Percentiles rank a stretch among this genome's conserved stretches.
phyloP scores from a whole-genome alignment of 306 rosid species.

The Inga oerstediana region DNA sequence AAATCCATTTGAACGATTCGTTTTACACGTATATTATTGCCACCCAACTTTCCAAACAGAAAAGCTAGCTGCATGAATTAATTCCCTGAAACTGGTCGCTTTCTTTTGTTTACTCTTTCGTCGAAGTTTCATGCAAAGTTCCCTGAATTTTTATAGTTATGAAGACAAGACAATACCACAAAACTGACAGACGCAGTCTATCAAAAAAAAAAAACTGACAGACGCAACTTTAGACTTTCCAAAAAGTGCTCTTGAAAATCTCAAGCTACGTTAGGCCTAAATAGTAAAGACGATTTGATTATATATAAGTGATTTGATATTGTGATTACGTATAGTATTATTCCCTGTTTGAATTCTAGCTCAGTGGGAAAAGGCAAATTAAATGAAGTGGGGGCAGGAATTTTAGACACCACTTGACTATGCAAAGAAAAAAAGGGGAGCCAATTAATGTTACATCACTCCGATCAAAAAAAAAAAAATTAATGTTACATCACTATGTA shows the following conservation, averaged over 20 bases:
- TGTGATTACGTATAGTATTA: neutral
- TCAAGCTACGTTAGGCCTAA: neutral
- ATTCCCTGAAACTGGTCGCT: slow-evolving; percentile 18
- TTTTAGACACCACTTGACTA: neutral
- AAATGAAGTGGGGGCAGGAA: neutral
- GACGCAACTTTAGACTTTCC: neutral
- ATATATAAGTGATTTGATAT: neutral
- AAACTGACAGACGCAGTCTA: neutral
- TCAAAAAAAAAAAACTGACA: neutral
- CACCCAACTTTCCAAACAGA: neutral
- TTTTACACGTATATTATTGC: neutral
- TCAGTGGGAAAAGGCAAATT: neutral
- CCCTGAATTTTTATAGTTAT: slow-evolving; percentile 24
- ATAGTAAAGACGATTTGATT: neutral
- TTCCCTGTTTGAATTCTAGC: neutral
- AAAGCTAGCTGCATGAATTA: neutral
- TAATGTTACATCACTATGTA: slow-evolving; percentile 36
- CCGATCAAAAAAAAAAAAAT: no score
- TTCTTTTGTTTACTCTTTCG: neutral
- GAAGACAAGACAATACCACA: slow-evolving; percentile 10
- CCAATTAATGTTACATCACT: slow-evolving; percentile 37
- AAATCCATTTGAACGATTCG: neutral
- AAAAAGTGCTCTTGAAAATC: neutral
- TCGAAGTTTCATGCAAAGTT: slow-evolving; percentile 33
- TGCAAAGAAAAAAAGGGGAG: slow-evolving; percentile 3